A percentile compares a stretch with the other conserved stretches of the same genome.
Evolutionary conservation across 108 stramenopile species (phyloP).

Genomic region (Nannochloropsis gaditana): DNA sequence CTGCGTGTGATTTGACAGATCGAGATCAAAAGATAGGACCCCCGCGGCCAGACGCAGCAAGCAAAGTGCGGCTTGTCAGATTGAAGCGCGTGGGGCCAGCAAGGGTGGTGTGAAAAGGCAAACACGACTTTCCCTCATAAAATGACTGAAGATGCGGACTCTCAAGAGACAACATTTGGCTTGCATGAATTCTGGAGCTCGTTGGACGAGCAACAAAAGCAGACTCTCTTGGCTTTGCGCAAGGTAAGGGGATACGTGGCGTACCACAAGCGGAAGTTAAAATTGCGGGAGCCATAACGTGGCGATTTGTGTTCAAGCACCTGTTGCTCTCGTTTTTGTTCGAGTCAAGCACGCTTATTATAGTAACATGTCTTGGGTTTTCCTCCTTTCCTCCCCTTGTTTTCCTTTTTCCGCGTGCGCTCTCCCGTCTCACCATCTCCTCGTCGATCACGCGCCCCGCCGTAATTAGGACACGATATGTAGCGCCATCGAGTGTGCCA

Average conservation of each 20-base stretch:
- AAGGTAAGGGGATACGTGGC: slow-evolving; percentile 2
- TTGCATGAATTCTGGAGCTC: slow-evolving; percentile 1
- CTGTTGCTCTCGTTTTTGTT: too few species aligned
- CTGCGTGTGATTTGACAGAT: slow-evolving; percentile 2
- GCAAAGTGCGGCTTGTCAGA: neutral
- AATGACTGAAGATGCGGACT: neutral
- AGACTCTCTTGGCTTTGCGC: neutral
- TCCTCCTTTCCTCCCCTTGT: neutral
- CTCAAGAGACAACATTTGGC: neutral
- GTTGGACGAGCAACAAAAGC: neutral
- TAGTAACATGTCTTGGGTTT: too few species aligned
- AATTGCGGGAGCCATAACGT: too few species aligned
- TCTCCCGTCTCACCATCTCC: neutral
- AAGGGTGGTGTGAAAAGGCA: neutral
- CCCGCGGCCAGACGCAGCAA: neutral
- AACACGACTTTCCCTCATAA: neutral
- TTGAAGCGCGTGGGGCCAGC: neutral
- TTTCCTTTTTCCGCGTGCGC: neutral
- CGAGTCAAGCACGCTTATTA: too few species aligned
- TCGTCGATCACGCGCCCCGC: neutral
- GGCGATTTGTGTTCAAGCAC: too few species aligned
- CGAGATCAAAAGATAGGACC: neutral
- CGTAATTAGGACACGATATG: neutral
- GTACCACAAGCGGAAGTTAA: neutral
- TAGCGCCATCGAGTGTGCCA: neutral